Conservation (phyloP, 2,329 filamentous ascomycete species). For the Pseudopithomyces chartarum region DNA sequence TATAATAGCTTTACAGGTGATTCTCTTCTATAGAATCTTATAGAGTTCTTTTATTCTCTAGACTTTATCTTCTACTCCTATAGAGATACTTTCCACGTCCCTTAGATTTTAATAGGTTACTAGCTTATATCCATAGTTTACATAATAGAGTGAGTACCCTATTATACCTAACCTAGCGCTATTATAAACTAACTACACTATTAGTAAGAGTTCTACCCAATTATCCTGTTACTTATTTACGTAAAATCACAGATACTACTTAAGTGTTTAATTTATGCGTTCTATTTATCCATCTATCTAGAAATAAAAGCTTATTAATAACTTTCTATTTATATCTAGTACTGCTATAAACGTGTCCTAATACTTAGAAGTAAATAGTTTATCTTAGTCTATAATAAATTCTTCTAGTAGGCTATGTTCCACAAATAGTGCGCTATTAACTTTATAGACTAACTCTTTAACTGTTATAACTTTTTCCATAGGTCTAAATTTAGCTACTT, state of each 20-base stretch:
- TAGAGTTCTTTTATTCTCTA: constrained; percentile 3
- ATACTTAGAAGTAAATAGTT: constrained; percentile 4
- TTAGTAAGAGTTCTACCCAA: not conserved
- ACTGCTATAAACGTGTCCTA: not conserved
- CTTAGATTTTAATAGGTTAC: not conserved
- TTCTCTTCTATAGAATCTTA: not conserved
- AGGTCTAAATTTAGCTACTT: not conserved
- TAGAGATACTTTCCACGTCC: not conserved
- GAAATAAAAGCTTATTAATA: constrained; percentile 1
- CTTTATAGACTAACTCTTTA: not conserved
- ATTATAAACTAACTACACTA: constrained; percentile 4
- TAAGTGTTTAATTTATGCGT: constrained; percentile 1
- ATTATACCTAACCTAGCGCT: not conserved
- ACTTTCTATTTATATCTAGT: not conserved
- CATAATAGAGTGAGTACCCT: constrained; percentile 2
- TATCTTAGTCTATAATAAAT: not conserved
- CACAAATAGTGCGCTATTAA: not conserved
- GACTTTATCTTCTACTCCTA: not conserved
- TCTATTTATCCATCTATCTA: not conserved
- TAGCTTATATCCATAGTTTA: constrained; percentile 9
- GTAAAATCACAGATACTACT: not conserved
- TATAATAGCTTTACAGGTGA: not conserved
- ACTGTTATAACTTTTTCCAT: not conserved
- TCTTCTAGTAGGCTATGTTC: not conserved
- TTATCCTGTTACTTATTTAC: constrained; percentile 1